Evolutionary conservation across 176 grass and related monocot genomes (phyloP).

Genomic region (Ensete ventricosum): DNA sequence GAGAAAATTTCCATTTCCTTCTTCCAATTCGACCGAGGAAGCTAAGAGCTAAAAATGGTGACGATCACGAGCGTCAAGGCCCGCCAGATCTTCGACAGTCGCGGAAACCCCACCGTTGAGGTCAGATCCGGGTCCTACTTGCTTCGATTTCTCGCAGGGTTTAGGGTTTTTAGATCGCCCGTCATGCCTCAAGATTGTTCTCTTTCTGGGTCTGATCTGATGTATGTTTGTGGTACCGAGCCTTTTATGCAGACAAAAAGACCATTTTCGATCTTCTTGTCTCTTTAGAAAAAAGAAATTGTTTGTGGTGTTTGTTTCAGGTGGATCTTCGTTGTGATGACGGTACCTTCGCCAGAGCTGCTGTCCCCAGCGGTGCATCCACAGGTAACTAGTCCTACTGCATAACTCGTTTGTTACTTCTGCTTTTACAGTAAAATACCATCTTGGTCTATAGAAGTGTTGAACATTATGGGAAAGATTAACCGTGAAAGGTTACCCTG

Average conservation of each 20-base stretch:
- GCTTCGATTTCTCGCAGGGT: neutral
- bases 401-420: neutral
- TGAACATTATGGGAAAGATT: no score
- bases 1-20: neutral
- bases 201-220: neutral
- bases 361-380: slow-evolving; percentile 85
- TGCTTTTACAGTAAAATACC: neutral
- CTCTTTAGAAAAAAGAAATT: neutral
- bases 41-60: slow-evolving; percentile 3
- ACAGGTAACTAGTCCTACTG: slow-evolving; percentile 41
- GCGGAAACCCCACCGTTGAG: slow-evolving; percentile 44
- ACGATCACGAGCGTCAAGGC: slow-evolving; percentile 46
- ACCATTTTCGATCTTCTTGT: neutral
- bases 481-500: no score
- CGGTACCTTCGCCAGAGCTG: slow-evolving; percentile 63
- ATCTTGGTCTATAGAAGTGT: neutral
- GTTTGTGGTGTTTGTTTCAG: slow-evolving; percentile 12
- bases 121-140: neutral
- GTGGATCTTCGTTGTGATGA: slow-evolving; percentile 51
- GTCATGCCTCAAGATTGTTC: neutral
- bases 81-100: slow-evolving; percentile 52
- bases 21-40: neutral
- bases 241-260: neutral
- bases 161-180: neutral
- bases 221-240: neutral